Conservation (phyloP, 495 filamentous ascomycete genomes). For the Tuber aestivum region DNA sequence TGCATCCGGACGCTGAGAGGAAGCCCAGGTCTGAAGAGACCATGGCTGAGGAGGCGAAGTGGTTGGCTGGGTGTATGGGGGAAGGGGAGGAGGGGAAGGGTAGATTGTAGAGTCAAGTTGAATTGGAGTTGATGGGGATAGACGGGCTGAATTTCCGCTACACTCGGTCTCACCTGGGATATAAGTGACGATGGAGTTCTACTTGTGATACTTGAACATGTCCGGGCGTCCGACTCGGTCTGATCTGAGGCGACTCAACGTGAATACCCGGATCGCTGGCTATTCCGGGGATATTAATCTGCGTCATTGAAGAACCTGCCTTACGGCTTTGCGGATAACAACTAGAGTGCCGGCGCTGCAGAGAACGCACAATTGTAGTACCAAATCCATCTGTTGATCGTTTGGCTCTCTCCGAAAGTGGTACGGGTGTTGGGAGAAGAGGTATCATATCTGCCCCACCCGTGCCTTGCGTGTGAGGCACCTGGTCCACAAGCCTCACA, state of each 20-base stretch:
- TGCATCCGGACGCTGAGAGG: slow-evolving; percentile 56
- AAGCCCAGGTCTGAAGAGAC: slow-evolving; percentile 62
- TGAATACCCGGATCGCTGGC: not conserved
- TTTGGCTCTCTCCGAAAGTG: not conserved
- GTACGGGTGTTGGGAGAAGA: not conserved
- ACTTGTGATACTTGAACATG: not conserved
- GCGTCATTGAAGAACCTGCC: not conserved
- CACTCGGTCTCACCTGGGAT: not conserved
- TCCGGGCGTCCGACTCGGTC: not conserved
- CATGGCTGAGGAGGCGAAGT: slow-evolving; percentile 72
- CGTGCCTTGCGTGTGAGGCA: not conserved
- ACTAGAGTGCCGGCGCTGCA: not conserved
- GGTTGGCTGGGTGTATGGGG: slow-evolving; percentile 55
- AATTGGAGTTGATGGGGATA: not conserved
- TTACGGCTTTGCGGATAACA: not conserved
- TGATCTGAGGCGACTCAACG: not conserved
- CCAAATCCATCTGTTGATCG: not conserved
- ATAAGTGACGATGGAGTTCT: not conserved
- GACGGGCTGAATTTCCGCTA: not conserved
- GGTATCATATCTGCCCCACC: not conserved
- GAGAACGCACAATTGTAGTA: not conserved
- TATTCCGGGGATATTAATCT: not conserved
- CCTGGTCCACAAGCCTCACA: not conserved
- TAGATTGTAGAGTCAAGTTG: not conserved
- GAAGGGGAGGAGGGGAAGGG: slow-evolving; percentile 15